Percentiles rank a stretch among this genome's conserved stretches.
Conservation (phyloP, 495 filamentous ascomycete species). For the Penicillium atrosanguineum region DNA sequence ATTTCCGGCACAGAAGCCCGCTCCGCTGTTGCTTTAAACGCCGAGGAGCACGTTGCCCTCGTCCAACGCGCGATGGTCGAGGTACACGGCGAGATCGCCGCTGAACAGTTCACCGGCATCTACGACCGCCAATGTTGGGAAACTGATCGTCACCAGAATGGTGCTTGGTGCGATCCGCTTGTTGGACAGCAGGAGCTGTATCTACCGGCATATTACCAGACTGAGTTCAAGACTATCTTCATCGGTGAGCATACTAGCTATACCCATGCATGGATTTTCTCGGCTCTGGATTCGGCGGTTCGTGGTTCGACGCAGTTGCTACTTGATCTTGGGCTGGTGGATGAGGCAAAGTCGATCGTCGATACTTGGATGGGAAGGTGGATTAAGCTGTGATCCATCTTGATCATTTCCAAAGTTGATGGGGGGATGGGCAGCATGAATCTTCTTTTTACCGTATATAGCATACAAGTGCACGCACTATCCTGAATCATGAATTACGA, state of each 20-base stretch:
- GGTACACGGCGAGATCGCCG: constrained; percentile 56
- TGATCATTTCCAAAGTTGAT: neutral
- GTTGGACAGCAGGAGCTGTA: constrained; percentile 64
- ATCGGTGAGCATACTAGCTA: constrained; percentile 70
- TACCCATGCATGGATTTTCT: constrained; percentile 74
- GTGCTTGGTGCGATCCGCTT: constrained; percentile 53
- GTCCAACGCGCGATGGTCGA: constrained; percentile 58
- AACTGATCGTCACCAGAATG: constrained; percentile 50
- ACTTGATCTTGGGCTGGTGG: constrained; percentile 64
- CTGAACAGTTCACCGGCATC: constrained; percentile 57
- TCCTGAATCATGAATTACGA: neutral
- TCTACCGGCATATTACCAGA: constrained; percentile 67
- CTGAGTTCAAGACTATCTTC: constrained; percentile 64
- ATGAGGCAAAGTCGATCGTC: constrained; percentile 64
- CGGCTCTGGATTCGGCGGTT: constrained; percentile 64
- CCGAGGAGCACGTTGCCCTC: constrained; percentile 53
- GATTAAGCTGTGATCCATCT: constrained; percentile 34
- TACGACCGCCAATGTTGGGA: constrained; percentile 61
- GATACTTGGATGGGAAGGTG: constrained; percentile 69
- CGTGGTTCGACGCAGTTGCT: constrained; percentile 62
- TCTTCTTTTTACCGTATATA: neutral
- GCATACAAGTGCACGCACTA: neutral
- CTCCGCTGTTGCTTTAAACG: constrained; percentile 42
- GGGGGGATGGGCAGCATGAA: neutral
- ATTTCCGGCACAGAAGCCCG: constrained; percentile 41